Evolutionary conservation across 2,329 filamentous ascomycete species (phyloP).

Genomic region (Venturia effusa): DNA sequence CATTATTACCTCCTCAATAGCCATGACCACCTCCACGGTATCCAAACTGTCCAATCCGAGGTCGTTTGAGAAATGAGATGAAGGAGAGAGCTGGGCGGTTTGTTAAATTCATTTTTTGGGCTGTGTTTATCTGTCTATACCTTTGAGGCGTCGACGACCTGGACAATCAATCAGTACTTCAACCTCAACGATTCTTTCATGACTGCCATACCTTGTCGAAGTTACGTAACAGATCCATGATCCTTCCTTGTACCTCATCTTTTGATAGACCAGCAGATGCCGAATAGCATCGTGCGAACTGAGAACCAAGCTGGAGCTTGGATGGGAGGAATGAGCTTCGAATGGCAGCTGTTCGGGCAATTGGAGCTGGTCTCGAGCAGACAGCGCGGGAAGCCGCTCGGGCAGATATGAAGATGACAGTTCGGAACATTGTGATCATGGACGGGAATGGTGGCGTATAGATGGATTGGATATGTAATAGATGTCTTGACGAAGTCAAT

Average conservation of each 20-base stretch:
- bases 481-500: background rate
- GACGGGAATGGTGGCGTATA: slow-evolving; percentile 15
- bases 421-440: slow-evolving; percentile 69
- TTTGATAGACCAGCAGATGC: slow-evolving; percentile 67
- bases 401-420: slow-evolving; percentile 70
- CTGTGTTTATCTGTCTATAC: slow-evolving; percentile 25
- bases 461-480: slow-evolving; percentile 2
- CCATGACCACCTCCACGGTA: slow-evolving; percentile 99
- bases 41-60: slow-evolving; percentile 95
- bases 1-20: slow-evolving; percentile 79
- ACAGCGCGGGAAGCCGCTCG: slow-evolving; percentile 37
- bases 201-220: slow-evolving; percentile 76
- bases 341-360: slow-evolving; percentile 49
- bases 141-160: slow-evolving; percentile 54
- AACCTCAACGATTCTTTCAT: background rate
- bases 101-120: background rate
- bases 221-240: slow-evolving; percentile 84
- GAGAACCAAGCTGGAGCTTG: slow-evolving; percentile 46
- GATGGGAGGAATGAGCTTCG: slow-evolving; percentile 51
- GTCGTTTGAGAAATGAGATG: slow-evolving; percentile 92
- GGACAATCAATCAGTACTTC: slow-evolving; percentile 13
- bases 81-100: slow-evolving; percentile 59
- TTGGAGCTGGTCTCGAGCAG: slow-evolving; percentile 32
- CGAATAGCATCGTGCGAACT: slow-evolving; percentile 73
- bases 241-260: slow-evolving; percentile 80